Evolutionary conservation across 306 rosid genomes (phyloP), one percentile per base, ranked within the genome.

Genomic region (Prunus padus): DNA sequence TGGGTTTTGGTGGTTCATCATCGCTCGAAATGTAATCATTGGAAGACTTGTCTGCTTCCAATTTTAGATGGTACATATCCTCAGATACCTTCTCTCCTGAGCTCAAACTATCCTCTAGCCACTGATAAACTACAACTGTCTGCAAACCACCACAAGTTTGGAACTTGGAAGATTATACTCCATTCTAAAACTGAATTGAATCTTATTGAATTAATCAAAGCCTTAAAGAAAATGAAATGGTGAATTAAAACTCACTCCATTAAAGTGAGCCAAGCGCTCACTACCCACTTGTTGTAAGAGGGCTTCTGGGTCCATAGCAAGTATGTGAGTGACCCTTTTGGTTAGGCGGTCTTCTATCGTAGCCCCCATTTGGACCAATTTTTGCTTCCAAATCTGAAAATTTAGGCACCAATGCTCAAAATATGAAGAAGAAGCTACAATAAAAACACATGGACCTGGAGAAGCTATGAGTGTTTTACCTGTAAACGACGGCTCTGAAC

Each of bases 21-120:
- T 82, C 85, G 0, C 80, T 61, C 11, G 78, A 80, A 72, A 69
- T 66, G 74, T 72, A 79, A n/a, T 14, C 60, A 30, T 67, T 50
- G 76, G 65, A 55, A 59, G 76, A 52, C 65, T 78, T 80, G 4
- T 84, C 86, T 57, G 65, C 66, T 57, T 62, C 91, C 82, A 81
- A 71, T 61, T 85, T 85, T 37, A 90, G 68, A 72, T 49, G 37
- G 78, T 88, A 90, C 82, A 80, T 73, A 76, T 88, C 93, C 86
- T 92, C 95, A 16, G 89, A 81, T 19, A 79, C 82, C 78, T 83
- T 87, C 85, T 87, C 92, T 54, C 95, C 97, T 51, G 89, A 78
- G 74, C 87, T 90, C 87, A 94, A 85, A 82, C 97, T 77, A 71
- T 92, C 98, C 73, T 92, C 96, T 60, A 95, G 77, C 98, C 98